Conservation (phyloP, 371 early-diverging fungal species). For the Phascolomyces articulosus region DNA sequence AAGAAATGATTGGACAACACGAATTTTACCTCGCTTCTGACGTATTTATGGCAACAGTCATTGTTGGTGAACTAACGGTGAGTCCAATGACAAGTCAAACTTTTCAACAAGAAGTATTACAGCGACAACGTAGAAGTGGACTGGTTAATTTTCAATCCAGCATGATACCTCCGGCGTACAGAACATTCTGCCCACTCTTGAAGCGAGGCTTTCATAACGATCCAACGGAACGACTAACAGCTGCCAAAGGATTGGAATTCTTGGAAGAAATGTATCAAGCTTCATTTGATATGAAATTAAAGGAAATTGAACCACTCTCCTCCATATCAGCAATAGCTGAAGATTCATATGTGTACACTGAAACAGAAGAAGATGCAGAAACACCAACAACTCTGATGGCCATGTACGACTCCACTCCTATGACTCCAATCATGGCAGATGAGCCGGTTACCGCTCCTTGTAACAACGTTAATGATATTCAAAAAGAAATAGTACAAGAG, state of each 20-base stretch:
- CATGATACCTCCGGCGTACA: conserved; percentile 8
- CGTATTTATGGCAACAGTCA: conserved; percentile 39
- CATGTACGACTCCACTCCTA: too few relatives aligned
- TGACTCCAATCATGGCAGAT: too few relatives aligned
- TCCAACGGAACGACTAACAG: conserved; percentile 3
- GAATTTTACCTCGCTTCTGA: conserved; percentile 31
- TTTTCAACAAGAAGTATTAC: conserved; percentile 18
- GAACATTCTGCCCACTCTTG: conserved; percentile 18
- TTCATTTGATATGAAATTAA: not conserved
- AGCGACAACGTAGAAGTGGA: conserved; percentile 7
- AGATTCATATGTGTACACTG: too few relatives aligned
- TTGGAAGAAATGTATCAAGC: not conserved
- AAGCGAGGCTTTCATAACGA: conserved; percentile 40
- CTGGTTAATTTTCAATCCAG: conserved; percentile 16
- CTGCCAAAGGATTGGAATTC: not conserved
- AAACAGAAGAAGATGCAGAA: too few relatives aligned
- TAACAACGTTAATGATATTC: too few relatives aligned
- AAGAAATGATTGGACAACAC: conserved; percentile 25
- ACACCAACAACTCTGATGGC: too few relatives aligned
- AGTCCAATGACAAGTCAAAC: conserved; percentile 15
- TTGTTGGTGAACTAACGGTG: conserved; percentile 32
- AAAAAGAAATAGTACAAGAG: too few relatives aligned
- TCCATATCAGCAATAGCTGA: too few relatives aligned
- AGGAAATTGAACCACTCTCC: too few relatives aligned
- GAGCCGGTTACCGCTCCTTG: too few relatives aligned